phyloP scores from a whole-genome alignment of 139 green algal species.

The Chlorella sorokiniana region DNA sequence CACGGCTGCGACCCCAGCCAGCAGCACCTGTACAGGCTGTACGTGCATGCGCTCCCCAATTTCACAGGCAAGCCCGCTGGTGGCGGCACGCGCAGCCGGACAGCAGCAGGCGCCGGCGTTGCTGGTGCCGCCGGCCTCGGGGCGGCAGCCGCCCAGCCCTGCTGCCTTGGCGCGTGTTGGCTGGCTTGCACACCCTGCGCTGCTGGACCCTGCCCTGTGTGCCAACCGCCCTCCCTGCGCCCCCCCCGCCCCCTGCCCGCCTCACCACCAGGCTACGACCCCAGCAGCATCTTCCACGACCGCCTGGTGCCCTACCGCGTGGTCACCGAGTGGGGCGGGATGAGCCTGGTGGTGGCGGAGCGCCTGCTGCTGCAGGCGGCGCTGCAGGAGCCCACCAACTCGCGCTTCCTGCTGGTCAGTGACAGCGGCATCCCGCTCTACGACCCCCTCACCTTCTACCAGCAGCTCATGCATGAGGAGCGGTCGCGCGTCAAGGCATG shows the following conservation, averaged over 20 bases:
- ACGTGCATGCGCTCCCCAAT: slow-evolving; percentile 37
- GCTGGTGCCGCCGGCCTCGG: too few relatives aligned
- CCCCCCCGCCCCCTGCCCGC: not conserved
- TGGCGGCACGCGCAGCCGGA: not conserved
- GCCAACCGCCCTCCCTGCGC: not conserved
- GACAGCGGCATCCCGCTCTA: slow-evolving; percentile 39
- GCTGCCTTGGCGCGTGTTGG: too few relatives aligned
- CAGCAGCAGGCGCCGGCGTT: too few relatives aligned
- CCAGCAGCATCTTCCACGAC: not conserved
- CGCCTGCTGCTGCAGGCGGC: slow-evolving; percentile 45
- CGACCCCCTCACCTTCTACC: slow-evolving; percentile 31
- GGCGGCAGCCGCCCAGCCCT: too few relatives aligned
- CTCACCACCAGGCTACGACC: not conserved
- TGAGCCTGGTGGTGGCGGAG: slow-evolving; percentile 24
- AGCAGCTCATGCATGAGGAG: slow-evolving; percentile 27
- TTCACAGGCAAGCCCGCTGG: not conserved
- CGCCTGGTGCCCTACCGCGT: slow-evolving; percentile 12
- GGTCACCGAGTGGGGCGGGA: slow-evolving; percentile 6
- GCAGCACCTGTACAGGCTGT: slow-evolving; percentile 15
- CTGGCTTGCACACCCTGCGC: not conserved
- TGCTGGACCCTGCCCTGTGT: not conserved
- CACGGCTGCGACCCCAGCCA: not conserved
- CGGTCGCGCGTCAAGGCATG: not conserved
- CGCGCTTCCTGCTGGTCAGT: slow-evolving; percentile 39
- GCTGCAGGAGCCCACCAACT: slow-evolving; percentile 45